Base-by-base conservation (phyloP, 805 yeast species). In the Ogataea saltuana region DNA sequence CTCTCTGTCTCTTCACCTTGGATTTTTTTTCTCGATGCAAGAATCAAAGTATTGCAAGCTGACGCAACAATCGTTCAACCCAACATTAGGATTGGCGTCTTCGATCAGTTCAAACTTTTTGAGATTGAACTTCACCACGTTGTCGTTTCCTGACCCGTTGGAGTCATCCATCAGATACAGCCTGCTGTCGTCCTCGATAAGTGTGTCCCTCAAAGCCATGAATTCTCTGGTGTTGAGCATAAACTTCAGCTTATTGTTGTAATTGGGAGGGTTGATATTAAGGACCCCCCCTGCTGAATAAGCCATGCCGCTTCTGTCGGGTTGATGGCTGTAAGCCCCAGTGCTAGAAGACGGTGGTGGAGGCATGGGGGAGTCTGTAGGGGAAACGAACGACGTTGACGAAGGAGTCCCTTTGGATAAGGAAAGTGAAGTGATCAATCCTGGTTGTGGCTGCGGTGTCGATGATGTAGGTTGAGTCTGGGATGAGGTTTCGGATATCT, bases 21-120 rank as follows among this genome's bases (percentile, higher is more conserved):
- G 80, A 47, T 77, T 75, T 41, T 67, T 69, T 44, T 64, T 64
- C 39, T 76, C 80, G 2, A 71, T 56, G 13, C 75, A 68, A 3
- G 79, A 71, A 41, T 76, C 83, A 57, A 81, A 81, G 42, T 74
- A 60, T 13, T 77, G 73, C 41, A 81, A 60, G 44, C 75, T 75
- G 13, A 81, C 58, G 2, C 83, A 74, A 0, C 76, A 70, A 51
- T 81, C 85, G 56, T 80, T 79, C 21, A 67, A 48, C 5, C 73
- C 66, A 44, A 68, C 63, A 6, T 63, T 53, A 1, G 80, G 75
- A 48, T 68, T 74, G 1, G 81, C 65, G 41, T 81, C 85, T 53
- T 80, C 85, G 33, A 81, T 68, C 50, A 80, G 55, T 50, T 81
- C 87, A 59, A 80, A 79, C 10, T 79, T 66, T 46, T 75, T 70